Evolutionary conservation across 1,284 basidiomycete genomes (phyloP).

Genomic region (Malassezia pachydermatis): DNA sequence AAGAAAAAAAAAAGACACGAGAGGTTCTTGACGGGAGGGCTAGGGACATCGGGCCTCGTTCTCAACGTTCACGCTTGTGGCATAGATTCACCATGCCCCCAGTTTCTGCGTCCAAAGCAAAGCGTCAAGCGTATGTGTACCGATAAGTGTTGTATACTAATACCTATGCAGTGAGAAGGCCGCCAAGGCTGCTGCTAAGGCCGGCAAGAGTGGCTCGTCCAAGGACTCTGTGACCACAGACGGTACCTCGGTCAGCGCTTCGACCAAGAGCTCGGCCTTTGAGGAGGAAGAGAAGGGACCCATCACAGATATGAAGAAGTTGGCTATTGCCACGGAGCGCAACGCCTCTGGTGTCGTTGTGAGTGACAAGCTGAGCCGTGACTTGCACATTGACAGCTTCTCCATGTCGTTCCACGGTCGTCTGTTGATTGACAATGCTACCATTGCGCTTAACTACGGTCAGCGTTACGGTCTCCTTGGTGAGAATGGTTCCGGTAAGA

Average conservation of each 20-base stretch:
- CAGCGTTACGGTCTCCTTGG: slow-evolving; percentile 88
- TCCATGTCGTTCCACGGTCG: slow-evolving; percentile 96
- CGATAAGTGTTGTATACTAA: no score
- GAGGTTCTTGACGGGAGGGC: no score
- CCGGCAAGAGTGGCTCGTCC: slow-evolving; percentile 31
- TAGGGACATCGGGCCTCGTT: no score
- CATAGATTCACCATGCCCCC: no score
- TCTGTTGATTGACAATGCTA: slow-evolving; percentile 78
- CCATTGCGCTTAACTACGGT: slow-evolving; percentile 88
- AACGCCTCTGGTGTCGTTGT: slow-evolving; percentile 65
- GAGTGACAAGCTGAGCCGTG: slow-evolving; percentile 80
- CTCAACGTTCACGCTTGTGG: no score
- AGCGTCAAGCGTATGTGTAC: slow-evolving; percentile 46
- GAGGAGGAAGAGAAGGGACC: slow-evolving; percentile 14
- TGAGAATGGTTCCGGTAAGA: slow-evolving; percentile 96
- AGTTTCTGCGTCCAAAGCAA: slow-evolving; percentile 48
- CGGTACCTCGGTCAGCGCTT: slow-evolving; percentile 22
- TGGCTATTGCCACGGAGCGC: slow-evolving; percentile 42
- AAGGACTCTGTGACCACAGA: slow-evolving; percentile 29
- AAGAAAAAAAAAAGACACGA: slow-evolving; percentile 2
- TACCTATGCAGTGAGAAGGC: slow-evolving; percentile 37
- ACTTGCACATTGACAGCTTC: slow-evolving; percentile 93
- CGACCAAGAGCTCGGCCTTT: slow-evolving; percentile 17
- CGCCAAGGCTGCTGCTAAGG: slow-evolving; percentile 43
- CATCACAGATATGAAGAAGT: slow-evolving; percentile 47